Evolutionary conservation across 164 flowering plant species (phyloP).

Genomic region (Dillenia turbinata): DNA sequence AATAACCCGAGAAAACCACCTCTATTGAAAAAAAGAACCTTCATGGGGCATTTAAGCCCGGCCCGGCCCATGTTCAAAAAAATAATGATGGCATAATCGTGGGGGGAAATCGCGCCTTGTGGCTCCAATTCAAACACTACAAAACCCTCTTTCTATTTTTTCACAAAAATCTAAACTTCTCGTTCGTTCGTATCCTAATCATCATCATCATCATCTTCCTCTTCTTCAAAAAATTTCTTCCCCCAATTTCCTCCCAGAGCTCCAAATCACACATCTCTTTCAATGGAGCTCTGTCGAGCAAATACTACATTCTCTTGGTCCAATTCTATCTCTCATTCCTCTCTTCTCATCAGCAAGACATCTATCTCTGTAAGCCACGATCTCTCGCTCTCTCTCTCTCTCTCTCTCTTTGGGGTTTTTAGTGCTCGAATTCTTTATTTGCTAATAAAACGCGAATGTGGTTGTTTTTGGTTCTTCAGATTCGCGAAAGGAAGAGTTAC

Average conservation of each 20-base stretch:
- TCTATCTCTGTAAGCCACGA: slow-evolving; percentile 16
- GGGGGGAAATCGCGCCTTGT: slow-evolving; percentile 22
- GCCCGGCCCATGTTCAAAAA: background rate
- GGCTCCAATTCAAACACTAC: slow-evolving; percentile 40
- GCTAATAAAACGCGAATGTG: too few relatives aligned
- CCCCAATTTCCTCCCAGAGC: background rate
- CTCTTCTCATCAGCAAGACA: slow-evolving; percentile 28
- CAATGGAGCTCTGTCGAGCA: slow-evolving; percentile 40
- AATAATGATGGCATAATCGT: slow-evolving; percentile 3
- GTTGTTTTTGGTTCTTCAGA: slow-evolving; percentile 12
- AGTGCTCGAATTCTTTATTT: background rate
- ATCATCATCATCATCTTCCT: background rate
- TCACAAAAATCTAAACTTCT: too few relatives aligned
- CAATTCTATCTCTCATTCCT: slow-evolving; percentile 30
- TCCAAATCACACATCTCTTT: background rate
- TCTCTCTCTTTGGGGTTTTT: background rate
- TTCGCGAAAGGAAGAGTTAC: slow-evolving; percentile 15
- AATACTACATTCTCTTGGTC: slow-evolving; percentile 41
- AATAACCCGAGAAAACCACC: too few relatives aligned
- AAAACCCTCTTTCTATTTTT: too few relatives aligned
- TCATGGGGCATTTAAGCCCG: too few relatives aligned
- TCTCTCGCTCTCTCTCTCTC: background rate
- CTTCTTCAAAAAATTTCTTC: too few relatives aligned
- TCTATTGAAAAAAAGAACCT: too few relatives aligned
- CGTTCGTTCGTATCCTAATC: too few relatives aligned